A percentile compares a stretch with the other conserved stretches of the same genome.
phyloP scores from a whole-genome alignment of 2,329 filamentous ascomycete genomes.

The Rugonectria rugulosa region DNA sequence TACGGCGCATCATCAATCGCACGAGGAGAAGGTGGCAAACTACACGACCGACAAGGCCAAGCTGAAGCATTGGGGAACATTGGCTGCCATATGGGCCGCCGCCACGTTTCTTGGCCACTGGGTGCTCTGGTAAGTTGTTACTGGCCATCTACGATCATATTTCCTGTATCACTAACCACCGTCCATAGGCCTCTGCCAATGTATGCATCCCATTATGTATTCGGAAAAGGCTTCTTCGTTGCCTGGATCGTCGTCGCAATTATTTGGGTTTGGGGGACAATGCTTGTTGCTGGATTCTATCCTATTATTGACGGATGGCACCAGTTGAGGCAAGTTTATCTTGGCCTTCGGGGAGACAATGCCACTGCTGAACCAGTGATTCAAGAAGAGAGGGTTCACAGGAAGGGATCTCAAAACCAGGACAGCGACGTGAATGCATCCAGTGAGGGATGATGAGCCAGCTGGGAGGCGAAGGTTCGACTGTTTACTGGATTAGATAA shows the following conservation, averaged over 20 bases:
- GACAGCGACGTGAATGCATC: slow-evolving; percentile 9
- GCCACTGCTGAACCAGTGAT: not conserved
- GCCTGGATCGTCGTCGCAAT: slow-evolving; percentile 60
- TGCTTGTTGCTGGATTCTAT: slow-evolving; percentile 58
- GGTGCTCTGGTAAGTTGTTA: slow-evolving; percentile 54
- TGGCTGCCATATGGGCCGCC: slow-evolving; percentile 44
- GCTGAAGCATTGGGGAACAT: slow-evolving; percentile 54
- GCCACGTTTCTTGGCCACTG: slow-evolving; percentile 61
- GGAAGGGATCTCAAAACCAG: not conserved
- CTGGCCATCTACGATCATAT: rapidly evolving
- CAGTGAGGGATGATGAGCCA: not conserved
- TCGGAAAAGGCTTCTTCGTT: slow-evolving; percentile 55
- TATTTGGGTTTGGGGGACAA: slow-evolving; percentile 61
- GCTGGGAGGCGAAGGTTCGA: too few species aligned
- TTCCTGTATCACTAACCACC: not conserved
- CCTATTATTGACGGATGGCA: slow-evolving; percentile 56
- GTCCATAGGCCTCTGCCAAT: slow-evolving; percentile 56
- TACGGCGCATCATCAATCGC: slow-evolving; percentile 23
- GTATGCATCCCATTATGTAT: slow-evolving; percentile 60
- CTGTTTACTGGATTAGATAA: not conserved
- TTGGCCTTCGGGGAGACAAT: slow-evolving; percentile 9
- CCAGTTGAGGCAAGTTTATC: slow-evolving; percentile 32
- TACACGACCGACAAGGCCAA: slow-evolving; percentile 44
- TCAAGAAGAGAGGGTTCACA: not conserved
- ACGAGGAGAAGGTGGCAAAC: slow-evolving; percentile 34